Evolutionary conservation across 1,139 yeast species (phyloP).

Genomic region (Suhomyces maxii): DNA sequence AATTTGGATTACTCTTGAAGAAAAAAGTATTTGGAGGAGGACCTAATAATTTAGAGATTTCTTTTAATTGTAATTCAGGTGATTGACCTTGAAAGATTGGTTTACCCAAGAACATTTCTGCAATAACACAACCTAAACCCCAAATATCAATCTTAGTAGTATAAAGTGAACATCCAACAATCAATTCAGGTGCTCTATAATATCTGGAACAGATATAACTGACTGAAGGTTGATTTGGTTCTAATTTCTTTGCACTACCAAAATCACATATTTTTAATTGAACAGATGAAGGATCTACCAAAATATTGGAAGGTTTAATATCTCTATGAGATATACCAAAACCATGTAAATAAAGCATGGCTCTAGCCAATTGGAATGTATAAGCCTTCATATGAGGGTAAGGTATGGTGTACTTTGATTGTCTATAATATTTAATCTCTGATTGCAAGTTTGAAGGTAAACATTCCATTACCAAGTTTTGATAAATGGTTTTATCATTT

Average conservation of each 20-base stretch:
- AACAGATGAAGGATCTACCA: slow-evolving; percentile 68
- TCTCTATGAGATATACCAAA: slow-evolving; percentile 81
- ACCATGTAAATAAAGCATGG: slow-evolving; percentile 79
- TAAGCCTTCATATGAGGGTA: slow-evolving; percentile 74
- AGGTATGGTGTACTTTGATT: slow-evolving; percentile 63
- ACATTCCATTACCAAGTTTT: slow-evolving; percentile 82
- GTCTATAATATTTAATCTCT: slow-evolving; percentile 70
- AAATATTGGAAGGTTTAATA: slow-evolving; percentile 75
- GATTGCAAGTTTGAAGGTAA: slow-evolving; percentile 75
- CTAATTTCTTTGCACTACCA: slow-evolving; percentile 78
- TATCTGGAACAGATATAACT: slow-evolving; percentile 79
- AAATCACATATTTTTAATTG: slow-evolving; percentile 76
- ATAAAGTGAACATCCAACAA: slow-evolving; percentile 73
- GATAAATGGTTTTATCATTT: slow-evolving; percentile 64
- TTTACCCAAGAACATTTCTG: slow-evolving; percentile 79
- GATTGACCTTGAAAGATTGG: slow-evolving; percentile 82
- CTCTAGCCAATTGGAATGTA: slow-evolving; percentile 78
- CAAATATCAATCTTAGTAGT: slow-evolving; percentile 81
- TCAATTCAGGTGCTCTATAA: slow-evolving; percentile 81
- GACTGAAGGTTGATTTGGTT: slow-evolving; percentile 71
- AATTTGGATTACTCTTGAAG: slow-evolving; percentile 70
- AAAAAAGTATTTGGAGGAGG: slow-evolving; percentile 75
- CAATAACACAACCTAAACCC: slow-evolving; percentile 85
- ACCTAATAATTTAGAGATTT: slow-evolving; percentile 73
- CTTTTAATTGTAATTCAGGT: slow-evolving; percentile 72